A percentile compares a stretch with the other conserved stretches of the same genome.
Conservation (phyloP, 2,329 filamentous ascomycete genomes). For the Xylaria sp. region DNA sequence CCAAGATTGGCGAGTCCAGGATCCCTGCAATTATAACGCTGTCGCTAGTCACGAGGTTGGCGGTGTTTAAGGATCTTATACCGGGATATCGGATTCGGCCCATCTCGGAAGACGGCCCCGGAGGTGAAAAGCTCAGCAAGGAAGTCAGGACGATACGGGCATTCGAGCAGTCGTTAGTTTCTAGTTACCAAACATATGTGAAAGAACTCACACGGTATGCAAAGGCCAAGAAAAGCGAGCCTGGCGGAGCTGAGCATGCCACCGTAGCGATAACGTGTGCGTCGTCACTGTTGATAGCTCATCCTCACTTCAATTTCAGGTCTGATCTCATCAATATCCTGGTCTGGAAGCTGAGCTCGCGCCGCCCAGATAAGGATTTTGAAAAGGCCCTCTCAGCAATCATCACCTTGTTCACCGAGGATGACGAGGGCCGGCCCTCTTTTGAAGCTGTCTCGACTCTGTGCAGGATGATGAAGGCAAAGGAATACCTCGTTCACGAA, state of each 20-base stretch:
- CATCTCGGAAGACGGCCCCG: slow-evolving; percentile 73
- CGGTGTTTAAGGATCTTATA: slow-evolving; percentile 94
- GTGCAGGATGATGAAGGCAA: slow-evolving; percentile 93
- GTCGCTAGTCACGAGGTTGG: slow-evolving; percentile 81
- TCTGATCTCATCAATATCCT: slow-evolving; percentile 86
- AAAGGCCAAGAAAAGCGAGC: slow-evolving; percentile 54
- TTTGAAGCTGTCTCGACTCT: slow-evolving; percentile 85
- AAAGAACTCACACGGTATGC: slow-evolving; percentile 74
- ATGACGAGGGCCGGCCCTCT: slow-evolving; percentile 88
- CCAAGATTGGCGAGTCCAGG: slow-evolving; percentile 71
- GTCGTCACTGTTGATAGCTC: slow-evolving; percentile 77
- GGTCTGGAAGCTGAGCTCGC: slow-evolving; percentile 79
- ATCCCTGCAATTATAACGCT: slow-evolving; percentile 83
- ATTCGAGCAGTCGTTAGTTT: slow-evolving; percentile 87
- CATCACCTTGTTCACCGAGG: slow-evolving; percentile 80
- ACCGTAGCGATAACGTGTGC: slow-evolving; percentile 84
- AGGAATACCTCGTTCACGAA: slow-evolving; percentile 83
- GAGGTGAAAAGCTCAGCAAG: slow-evolving; percentile 83
- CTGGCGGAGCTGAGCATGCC: slow-evolving; percentile 59
- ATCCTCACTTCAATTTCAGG: slow-evolving; percentile 98
- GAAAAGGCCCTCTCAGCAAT: slow-evolving; percentile 78
- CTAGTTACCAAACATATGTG: slow-evolving; percentile 84
- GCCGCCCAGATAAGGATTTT: slow-evolving; percentile 75
- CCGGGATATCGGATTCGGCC: slow-evolving; percentile 94
- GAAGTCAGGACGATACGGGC: slow-evolving; percentile 82